A percentile compares a stretch with the other conserved stretches of the same genome.
These are phyloP conservation scores for Aureobasidium namibiae DNA, from an alignment of 2,329 filamentous ascomycete species.

Conservation along the genomic window DNA sequence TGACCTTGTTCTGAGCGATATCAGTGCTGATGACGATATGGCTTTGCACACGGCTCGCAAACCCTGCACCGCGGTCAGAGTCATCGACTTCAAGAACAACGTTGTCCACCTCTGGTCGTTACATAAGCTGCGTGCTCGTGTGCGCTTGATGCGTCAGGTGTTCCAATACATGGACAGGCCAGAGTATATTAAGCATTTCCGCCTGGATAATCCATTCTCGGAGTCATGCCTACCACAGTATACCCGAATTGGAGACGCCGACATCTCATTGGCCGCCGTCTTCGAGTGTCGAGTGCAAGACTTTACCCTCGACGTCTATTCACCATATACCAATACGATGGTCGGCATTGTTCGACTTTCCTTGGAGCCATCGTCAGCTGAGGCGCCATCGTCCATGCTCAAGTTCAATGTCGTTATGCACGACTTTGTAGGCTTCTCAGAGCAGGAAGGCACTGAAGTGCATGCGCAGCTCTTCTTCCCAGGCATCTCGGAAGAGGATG, in stretches of 20 bases:
- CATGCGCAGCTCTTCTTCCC: slow-evolving; percentile 96
- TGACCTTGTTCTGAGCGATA: slow-evolving; percentile 88
- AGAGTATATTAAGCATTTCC: slow-evolving; percentile 88
- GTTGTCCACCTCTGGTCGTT: slow-evolving; percentile 92
- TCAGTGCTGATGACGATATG: slow-evolving; percentile 68
- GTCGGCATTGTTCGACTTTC: slow-evolving; percentile 87
- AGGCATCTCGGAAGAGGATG: slow-evolving; percentile 72
- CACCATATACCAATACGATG: slow-evolving; percentile 83
- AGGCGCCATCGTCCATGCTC: slow-evolving; percentile 81
- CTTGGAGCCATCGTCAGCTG: slow-evolving; percentile 84
- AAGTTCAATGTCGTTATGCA: slow-evolving; percentile 99
- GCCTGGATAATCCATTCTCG: slow-evolving; percentile 84
- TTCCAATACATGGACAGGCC: slow-evolving; percentile 94
- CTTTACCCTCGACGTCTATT: slow-evolving; percentile 82
- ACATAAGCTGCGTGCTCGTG: slow-evolving; percentile 79
- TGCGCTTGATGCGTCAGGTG: slow-evolving; percentile 91
- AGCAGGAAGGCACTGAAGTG: slow-evolving; percentile 89
- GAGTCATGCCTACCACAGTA: slow-evolving; percentile 87
- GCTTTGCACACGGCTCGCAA: slow-evolving; percentile 69
- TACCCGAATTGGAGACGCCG: slow-evolving; percentile 84
- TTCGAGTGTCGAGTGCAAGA: slow-evolving; percentile 94
- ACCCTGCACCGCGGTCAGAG: slow-evolving; percentile 81
- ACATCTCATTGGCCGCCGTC: slow-evolving; percentile 84
- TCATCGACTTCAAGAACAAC: slow-evolving; percentile 80
- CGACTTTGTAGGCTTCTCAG: slow-evolving; percentile 86